A percentile compares a stretch with the other conserved stretches of the same genome.
phyloP scores from a whole-genome alignment of 139 green algal species.

The Chloropicon primus region DNA sequence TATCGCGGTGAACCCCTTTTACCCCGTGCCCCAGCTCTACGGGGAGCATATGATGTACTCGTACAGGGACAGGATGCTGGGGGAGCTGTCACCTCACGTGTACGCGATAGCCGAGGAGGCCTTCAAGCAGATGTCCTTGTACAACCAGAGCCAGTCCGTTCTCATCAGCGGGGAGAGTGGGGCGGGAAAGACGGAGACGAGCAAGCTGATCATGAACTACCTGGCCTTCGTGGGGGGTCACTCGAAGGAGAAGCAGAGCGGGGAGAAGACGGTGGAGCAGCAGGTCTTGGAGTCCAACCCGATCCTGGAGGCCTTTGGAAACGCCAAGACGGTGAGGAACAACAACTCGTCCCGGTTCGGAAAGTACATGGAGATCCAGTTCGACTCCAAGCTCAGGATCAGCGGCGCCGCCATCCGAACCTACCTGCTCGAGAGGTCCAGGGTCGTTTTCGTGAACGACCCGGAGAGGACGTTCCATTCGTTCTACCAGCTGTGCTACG shows the following conservation, averaged over 20 bases:
- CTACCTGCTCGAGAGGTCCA: constrained; percentile 92
- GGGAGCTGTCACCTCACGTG: constrained; percentile 76
- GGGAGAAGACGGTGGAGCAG: constrained; percentile 7
- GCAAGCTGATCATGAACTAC: constrained; percentile 98
- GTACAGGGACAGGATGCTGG: constrained; percentile 58
- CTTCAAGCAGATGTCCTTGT: constrained; percentile 22
- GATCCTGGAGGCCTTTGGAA: constrained; percentile 95
- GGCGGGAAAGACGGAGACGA: constrained; percentile 98
- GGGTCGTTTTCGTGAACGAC: constrained; percentile 81
- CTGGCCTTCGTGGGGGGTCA: constrained; percentile 61
- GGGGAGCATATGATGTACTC: constrained; percentile 64
- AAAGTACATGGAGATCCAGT: constrained; percentile 99
- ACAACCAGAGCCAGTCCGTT: constrained; percentile 30
- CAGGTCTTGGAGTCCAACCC: constrained; percentile 93
- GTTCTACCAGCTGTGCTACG: constrained; percentile 98
- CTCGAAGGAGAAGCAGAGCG: constrained; percentile 6
- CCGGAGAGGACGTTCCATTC: constrained; percentile 97
- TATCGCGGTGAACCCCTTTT: constrained; percentile 71
- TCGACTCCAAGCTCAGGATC: constrained; percentile 35
- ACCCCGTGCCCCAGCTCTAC: constrained; percentile 57
- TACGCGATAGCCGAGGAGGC: constrained; percentile 70
- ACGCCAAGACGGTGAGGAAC: constrained; percentile 86
- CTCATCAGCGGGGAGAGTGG: constrained; percentile 75
- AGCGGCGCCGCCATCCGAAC: constrained; percentile 77
- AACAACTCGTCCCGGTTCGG: constrained; percentile 98